Base-by-base conservation (phyloP, 177 flowering plant species). In the Vitis hybrid region DNA sequence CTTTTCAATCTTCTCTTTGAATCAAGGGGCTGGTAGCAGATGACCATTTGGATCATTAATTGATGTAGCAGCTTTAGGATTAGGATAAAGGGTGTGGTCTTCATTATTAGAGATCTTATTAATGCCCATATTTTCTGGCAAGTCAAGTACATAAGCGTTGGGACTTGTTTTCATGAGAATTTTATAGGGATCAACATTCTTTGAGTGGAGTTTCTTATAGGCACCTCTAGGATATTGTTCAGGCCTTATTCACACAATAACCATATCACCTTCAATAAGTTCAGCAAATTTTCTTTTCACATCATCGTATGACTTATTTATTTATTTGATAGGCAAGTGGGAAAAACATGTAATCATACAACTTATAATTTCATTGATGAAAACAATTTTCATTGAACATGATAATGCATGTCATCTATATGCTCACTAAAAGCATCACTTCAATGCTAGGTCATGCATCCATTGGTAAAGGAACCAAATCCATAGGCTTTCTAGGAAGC, bases 81-180 rank as follows among this genome's bases (percentile, higher is more conserved):
- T 58, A 14, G 9, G 13, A 32, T 61, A 51, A 27, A 18, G 9
- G 1, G 15, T 14, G 48, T 15, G 21, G 30, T 69, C 58, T 6
- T 21, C 59, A 11, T 50, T 17, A 49, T 58, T 46, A 27, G 8
- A 59, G 9, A 58, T 18, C 27, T 27, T 49, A 3, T 24, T 60
- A 3, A 69, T 60, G 21, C 64, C 17, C 49, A 69, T 49, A 9
- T 60, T 24, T 2, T 50, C 49, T 9, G 49, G 64, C 2, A 69
- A 21, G 9, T 69, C 48, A 49, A 69, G 27, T 10, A 60, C 35
- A 60, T 24, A 68, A 27, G 58, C 64, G 52, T 66, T 66, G 4
- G 61, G 18, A 17, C 13, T 35, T 1, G 57, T 55, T 30, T 35
- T 30, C 56, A 0, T 27, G 27, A 27, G 27, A 2, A 27, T 27